Conservation (phyloP, 176 grass and related monocot genomes). For the Oryza glaberrima region DNA sequence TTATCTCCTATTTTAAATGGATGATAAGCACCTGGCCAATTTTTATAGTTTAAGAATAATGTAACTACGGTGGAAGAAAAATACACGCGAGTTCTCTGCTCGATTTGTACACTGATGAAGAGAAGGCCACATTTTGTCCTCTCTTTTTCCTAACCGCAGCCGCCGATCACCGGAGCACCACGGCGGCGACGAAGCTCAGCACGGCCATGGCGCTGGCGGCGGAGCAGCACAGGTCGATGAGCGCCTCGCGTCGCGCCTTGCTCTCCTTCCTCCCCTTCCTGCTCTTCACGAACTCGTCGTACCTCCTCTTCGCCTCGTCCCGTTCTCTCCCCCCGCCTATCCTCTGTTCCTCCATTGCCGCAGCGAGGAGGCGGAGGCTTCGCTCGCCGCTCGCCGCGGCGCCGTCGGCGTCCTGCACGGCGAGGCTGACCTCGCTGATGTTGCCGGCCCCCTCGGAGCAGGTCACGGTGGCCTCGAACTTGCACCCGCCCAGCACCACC, state of each 20-base stretch:
- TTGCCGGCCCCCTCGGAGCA: constrained; percentile 41
- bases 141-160: neutral
- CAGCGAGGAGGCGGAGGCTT: constrained; percentile 40
- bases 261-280: constrained; percentile 55
- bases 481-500: constrained; percentile 55
- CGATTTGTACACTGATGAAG: neutral
- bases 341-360: constrained; percentile 49
- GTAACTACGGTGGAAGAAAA: neutral
- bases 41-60: neutral
- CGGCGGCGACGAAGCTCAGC: constrained; percentile 44
- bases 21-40: neutral
- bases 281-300: constrained; percentile 45
- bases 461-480: constrained; percentile 49
- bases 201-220: constrained; percentile 61
- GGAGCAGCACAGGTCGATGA: constrained; percentile 62
- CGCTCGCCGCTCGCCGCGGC: constrained; percentile 51
- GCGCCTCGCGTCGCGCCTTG: constrained; percentile 51
- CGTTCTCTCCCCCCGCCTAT: constrained; percentile 22
- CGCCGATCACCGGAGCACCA: constrained; percentile 44
- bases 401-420: constrained; percentile 62
- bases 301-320: constrained; percentile 39
- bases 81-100: neutral
- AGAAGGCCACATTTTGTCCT: neutral
- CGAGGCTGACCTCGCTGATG: constrained; percentile 55
- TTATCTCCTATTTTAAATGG: neutral